Conservation (phyloP, 805 yeast species). For the Starmerella bombi region DNA sequence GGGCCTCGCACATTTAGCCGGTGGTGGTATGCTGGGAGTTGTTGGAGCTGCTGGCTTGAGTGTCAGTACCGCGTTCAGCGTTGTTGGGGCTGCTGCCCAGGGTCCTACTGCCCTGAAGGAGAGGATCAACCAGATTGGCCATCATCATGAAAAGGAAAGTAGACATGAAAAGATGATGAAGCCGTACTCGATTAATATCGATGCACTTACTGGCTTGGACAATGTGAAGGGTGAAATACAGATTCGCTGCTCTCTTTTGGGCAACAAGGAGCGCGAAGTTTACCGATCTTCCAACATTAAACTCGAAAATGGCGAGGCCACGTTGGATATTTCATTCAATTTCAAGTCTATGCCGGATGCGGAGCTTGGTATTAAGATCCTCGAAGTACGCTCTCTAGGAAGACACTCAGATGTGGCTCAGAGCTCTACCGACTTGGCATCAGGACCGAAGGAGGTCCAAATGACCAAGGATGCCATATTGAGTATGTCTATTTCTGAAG, state of each 20-base stretch:
- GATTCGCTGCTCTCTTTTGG: slow-evolving; percentile 35
- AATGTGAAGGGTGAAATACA: slow-evolving; percentile 29
- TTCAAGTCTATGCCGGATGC: slow-evolving; percentile 57
- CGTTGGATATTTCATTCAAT: slow-evolving; percentile 33
- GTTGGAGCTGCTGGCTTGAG: slow-evolving; percentile 32
- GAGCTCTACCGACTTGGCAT: slow-evolving; percentile 33
- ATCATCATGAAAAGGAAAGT: slow-evolving; percentile 12
- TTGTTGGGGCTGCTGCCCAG: slow-evolving; percentile 32
- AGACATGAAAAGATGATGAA: slow-evolving; percentile 12
- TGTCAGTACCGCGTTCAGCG: slow-evolving; percentile 35
- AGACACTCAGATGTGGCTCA: slow-evolving; percentile 52
- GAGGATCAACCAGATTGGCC: slow-evolving; percentile 30
- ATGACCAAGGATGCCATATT: slow-evolving; percentile 8
- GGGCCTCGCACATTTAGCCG: slow-evolving; percentile 16
- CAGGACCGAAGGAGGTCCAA: slow-evolving; percentile 29
- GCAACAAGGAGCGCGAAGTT: slow-evolving; percentile 39
- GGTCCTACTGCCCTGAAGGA: slow-evolving; percentile 32
- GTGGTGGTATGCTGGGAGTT: slow-evolving; percentile 34
- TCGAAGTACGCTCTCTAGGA: slow-evolving; percentile 61
- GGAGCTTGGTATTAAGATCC: slow-evolving; percentile 44
- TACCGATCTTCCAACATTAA: slow-evolving; percentile 52
- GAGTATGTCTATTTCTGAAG: slow-evolving; percentile 6
- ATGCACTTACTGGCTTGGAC: slow-evolving; percentile 18
- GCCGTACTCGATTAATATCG: slow-evolving; percentile 15
- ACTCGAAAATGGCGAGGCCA: slow-evolving; percentile 33